Conservation (phyloP, 2,329 filamentous ascomycete species). For the Cytospora paraplurivora region DNA sequence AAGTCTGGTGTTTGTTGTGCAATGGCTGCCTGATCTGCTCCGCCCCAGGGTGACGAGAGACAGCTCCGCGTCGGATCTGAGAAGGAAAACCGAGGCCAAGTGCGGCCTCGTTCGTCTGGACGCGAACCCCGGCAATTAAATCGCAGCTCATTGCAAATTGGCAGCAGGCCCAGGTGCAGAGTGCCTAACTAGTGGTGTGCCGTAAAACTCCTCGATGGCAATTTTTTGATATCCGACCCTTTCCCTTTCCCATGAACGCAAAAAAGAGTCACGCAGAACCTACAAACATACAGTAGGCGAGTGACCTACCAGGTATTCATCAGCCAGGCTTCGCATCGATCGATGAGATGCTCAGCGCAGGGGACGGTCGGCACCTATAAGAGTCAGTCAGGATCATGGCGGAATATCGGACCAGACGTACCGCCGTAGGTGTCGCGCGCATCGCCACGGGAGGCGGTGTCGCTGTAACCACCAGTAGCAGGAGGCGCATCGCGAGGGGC, state of each 20-base stretch:
- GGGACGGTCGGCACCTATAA: slow-evolving; percentile 27
- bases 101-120: slow-evolving; percentile 24
- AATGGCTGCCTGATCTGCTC: slow-evolving; percentile 22
- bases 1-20: slow-evolving; percentile 27
- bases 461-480: slow-evolving; percentile 34
- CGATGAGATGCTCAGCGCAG: slow-evolving; percentile 21
- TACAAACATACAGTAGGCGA: slow-evolving; percentile 23
- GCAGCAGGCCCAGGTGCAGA: slow-evolving; percentile 29
- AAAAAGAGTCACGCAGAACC: slow-evolving; percentile 24
- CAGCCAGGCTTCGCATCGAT: slow-evolving; percentile 17
- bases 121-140: slow-evolving; percentile 26
- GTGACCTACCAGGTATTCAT: slow-evolving; percentile 22
- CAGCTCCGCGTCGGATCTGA: slow-evolving; percentile 26
- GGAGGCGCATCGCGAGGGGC: slow-evolving; percentile 36
- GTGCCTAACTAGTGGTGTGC: slow-evolving; percentile 29
- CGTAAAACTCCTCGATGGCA: slow-evolving; percentile 28
- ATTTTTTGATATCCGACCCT: slow-evolving; percentile 28
- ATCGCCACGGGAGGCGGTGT: slow-evolving; percentile 35
- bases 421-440: slow-evolving; percentile 38
- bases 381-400: slow-evolving; percentile 28
- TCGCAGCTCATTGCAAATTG: slow-evolving; percentile 26
- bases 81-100: slow-evolving; percentile 21
- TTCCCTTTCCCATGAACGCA: slow-evolving; percentile 26
- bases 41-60: slow-evolving; percentile 14
- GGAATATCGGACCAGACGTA: slow-evolving; percentile 25